Evolutionary conservation across 2,329 filamentous ascomycete genomes (phyloP).

Genomic region (Neobulgaria alba): DNA sequence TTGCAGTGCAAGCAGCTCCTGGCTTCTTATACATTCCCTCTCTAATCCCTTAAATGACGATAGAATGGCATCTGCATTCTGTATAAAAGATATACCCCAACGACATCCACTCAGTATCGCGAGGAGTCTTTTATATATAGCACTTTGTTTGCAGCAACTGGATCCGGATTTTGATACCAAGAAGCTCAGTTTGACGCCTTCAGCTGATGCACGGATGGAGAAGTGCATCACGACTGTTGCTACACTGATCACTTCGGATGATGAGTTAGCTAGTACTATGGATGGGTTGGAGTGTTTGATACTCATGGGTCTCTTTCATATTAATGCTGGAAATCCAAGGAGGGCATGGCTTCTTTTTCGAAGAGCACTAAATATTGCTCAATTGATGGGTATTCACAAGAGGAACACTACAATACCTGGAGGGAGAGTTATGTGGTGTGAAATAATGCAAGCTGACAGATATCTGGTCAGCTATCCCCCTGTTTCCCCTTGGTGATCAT

Average conservation of each 20-base stretch:
- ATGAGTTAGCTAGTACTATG: constrained; percentile 37
- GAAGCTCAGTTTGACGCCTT: constrained; percentile 15
- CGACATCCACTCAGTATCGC: constrained; percentile 21
- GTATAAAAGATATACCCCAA: constrained; percentile 18
- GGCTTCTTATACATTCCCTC: constrained; percentile 22
- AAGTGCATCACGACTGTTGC: constrained; percentile 21
- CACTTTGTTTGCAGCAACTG: constrained; percentile 25
- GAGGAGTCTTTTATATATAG: constrained; percentile 22
- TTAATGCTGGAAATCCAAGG: constrained; percentile 40
- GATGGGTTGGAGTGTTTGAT: constrained; percentile 46
- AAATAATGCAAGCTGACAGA: constrained; percentile 37
- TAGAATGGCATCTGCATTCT: constrained; percentile 11
- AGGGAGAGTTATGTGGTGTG: constrained; percentile 36
- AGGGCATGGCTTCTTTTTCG: constrained; percentile 40
- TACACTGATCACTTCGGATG: constrained; percentile 35
- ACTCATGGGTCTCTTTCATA: constrained; percentile 38
- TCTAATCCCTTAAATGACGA: constrained; percentile 3
- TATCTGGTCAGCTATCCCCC: constrained; percentile 29
- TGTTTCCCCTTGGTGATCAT: background rate
- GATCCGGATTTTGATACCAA: constrained; percentile 18
- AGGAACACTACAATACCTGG: constrained; percentile 9
- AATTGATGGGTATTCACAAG: constrained; percentile 25
- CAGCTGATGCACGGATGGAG: constrained; percentile 20
- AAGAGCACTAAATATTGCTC: constrained; percentile 39
- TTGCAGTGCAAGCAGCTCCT: constrained; percentile 17